Base-by-base conservation (phyloP, 345 rosid genomes). In the Tarenaya hassleriana region DNA sequence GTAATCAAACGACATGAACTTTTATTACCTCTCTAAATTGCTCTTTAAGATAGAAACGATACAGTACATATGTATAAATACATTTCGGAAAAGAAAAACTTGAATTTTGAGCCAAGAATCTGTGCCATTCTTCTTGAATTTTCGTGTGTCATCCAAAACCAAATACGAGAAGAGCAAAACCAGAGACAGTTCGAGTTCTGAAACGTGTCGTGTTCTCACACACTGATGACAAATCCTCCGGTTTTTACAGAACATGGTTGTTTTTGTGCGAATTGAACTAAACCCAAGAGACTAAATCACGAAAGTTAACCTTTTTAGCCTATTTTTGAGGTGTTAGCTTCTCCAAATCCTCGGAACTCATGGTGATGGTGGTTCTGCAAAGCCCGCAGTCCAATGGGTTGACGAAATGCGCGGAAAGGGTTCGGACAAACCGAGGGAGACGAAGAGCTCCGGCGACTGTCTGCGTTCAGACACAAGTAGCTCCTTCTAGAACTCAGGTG, bases 401-500 rank as follows among this genome's bases (percentile, higher is more conserved):
- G 17, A 60, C 32, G 48, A 34, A 8, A 10, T 41, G 12, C 17
- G 8, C 35, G 34, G 44, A 74, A 70, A 42, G 44, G 35, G 15
- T 61, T 55, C 50, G 52, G 35, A 63, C 45, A 39, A 70, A 32
- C 33, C 61, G 50, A 50, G 62, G 34, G 43, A 71, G 59, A 50
- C 35, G 34, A 35, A 71, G 57, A 54, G 59, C 69, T 64, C 56
- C 15, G 18, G 66, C 62, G 34, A 63, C 53, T 16, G 50, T 50
- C 7, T 72, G 69, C 55, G 58, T 78, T 61, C 75, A 66, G 65
- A 74, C 80, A 58, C 85, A 83, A 66, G 59, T 73, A 14, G 60
- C 71, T 74, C 81, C 81, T 9, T 71, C 96, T 57, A 77, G 76
- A 77, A 87, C 94, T 27, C 92, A 76, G 85, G 96, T 77, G 61